Conservation (phyloP, 2,329 filamentous ascomycete species). For the Akanthomyces uredinophilus region DNA sequence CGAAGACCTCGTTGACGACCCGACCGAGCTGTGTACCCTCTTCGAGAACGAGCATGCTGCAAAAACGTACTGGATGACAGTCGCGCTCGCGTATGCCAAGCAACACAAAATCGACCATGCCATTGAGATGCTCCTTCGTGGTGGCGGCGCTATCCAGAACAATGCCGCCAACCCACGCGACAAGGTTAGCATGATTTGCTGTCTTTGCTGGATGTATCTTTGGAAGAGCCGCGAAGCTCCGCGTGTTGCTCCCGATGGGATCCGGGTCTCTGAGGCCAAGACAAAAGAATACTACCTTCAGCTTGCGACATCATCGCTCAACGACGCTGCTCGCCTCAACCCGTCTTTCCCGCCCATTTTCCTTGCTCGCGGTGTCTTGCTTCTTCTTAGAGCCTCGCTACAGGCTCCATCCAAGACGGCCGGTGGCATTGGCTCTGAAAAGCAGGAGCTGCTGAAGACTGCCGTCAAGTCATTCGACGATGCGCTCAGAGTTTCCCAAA, state of each 20-base stretch:
- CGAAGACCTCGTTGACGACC: slow-evolving; percentile 85
- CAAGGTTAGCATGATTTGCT: slow-evolving; percentile 77
- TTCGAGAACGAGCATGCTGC: slow-evolving; percentile 91
- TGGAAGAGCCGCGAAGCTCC: slow-evolving; percentile 81
- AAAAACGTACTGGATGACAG: slow-evolving; percentile 96
- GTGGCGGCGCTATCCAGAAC: slow-evolving; percentile 64
- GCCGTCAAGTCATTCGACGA: slow-evolving; percentile 95
- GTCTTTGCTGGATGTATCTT: slow-evolving; percentile 86
- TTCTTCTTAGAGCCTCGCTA: slow-evolving; percentile 80
- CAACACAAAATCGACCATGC: slow-evolving; percentile 86
- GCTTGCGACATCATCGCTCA: slow-evolving; percentile 82
- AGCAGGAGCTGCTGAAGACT: slow-evolving; percentile 73
- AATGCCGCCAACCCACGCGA: slow-evolving; percentile 71
- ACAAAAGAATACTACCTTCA: slow-evolving; percentile 94
- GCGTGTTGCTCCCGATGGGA: slow-evolving; percentile 56
- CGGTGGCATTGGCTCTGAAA: slow-evolving; percentile 64
- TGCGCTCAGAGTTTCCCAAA: slow-evolving; percentile 75
- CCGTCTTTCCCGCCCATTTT: slow-evolving; percentile 88
- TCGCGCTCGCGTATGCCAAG: slow-evolving; percentile 93
- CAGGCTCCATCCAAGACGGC: slow-evolving; percentile 68
- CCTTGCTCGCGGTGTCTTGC: slow-evolving; percentile 83
- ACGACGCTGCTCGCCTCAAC: slow-evolving; percentile 92
- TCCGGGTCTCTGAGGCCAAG: slow-evolving; percentile 64
- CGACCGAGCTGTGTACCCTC: slow-evolving; percentile 88
- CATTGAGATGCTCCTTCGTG: slow-evolving; percentile 68